Conservation (phyloP, 768 basidiomycete genomes). For the Podaxis pistillaris region DNA sequence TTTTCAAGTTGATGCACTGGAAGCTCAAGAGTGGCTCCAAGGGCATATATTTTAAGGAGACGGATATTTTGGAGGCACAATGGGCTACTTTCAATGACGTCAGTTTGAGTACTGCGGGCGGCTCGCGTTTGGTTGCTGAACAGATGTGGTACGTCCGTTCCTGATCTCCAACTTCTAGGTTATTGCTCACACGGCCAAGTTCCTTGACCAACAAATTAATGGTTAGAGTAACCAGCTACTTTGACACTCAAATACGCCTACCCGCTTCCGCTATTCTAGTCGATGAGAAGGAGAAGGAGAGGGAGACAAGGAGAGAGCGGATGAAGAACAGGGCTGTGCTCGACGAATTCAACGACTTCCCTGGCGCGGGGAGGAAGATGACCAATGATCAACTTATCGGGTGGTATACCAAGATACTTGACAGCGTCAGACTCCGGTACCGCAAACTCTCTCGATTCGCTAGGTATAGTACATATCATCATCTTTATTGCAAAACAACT, state of each 20-base stretch:
- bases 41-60: conserved; percentile 96
- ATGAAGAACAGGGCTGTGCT: conserved; percentile 13
- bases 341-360: conserved; percentile 22
- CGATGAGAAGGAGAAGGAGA: conserved; percentile 20
- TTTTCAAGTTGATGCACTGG: conserved; percentile 94
- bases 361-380: conserved; percentile 52
- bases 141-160: conserved; percentile 76
- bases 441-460: conserved; percentile 94
- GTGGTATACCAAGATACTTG: conserved; percentile 94
- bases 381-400: conserved; percentile 76
- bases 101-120: conserved; percentile 82
- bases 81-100: conserved; percentile 95
- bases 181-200: conserved; percentile 38
- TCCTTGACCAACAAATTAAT: conserved; percentile 91
- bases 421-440: conserved; percentile 87
- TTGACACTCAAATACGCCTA: conserved; percentile 89
- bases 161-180: not conserved
- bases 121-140: conserved; percentile 90
- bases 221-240: conserved; percentile 90
- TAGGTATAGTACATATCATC: conserved; percentile 45
- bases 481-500: conserved; percentile 12
- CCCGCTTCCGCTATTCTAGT: conserved; percentile 45
- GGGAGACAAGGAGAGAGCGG: conserved; percentile 12
- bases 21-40: conserved; percentile 92
- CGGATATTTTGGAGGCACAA: conserved; percentile 94